Conservation (phyloP, 495 filamentous ascomycete genomes). For the Penicillium goetzii region DNA sequence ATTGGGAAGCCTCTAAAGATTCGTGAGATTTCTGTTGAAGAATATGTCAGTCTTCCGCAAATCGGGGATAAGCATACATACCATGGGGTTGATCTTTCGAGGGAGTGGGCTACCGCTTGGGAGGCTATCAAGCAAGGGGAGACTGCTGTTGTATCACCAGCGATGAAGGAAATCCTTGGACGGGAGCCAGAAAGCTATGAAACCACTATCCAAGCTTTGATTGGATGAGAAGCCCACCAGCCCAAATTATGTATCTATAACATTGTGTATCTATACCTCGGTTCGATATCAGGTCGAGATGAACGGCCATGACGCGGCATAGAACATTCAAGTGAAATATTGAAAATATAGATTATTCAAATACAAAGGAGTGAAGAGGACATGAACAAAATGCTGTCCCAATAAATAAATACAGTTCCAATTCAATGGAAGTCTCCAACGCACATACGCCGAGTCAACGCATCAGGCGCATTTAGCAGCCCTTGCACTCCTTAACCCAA, state of each 20-base stretch:
- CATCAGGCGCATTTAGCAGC: slow-evolving; percentile 3
- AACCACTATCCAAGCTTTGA: slow-evolving; percentile 28
- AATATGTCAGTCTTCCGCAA: slow-evolving; percentile 42
- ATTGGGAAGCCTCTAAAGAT: slow-evolving; percentile 37
- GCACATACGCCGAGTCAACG: neutral
- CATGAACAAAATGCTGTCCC: neutral
- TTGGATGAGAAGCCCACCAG: neutral
- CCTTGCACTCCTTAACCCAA: slow-evolving; percentile 40
- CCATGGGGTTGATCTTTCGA: slow-evolving; percentile 31
- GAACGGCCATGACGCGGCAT: no score
- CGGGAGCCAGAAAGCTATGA: slow-evolving; percentile 43
- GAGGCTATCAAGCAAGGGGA: slow-evolving; percentile 48
- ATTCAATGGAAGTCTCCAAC: neutral
- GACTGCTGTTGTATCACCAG: slow-evolving; percentile 37
- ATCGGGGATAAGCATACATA: slow-evolving; percentile 37
- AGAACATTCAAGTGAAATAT: no score
- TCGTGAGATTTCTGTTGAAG: slow-evolving; percentile 42
- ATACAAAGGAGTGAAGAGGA: neutral
- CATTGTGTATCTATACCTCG: no score
- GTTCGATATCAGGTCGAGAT: no score
- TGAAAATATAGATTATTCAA: neutral
- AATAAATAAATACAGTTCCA: neutral
- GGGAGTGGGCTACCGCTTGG: slow-evolving; percentile 47
- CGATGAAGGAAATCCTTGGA: slow-evolving; percentile 42
- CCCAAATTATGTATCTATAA: no score